These are phyloP conservation scores for Rheum nobile DNA, from an alignment of 148 eudicot species.

Conservation along the genomic window DNA sequence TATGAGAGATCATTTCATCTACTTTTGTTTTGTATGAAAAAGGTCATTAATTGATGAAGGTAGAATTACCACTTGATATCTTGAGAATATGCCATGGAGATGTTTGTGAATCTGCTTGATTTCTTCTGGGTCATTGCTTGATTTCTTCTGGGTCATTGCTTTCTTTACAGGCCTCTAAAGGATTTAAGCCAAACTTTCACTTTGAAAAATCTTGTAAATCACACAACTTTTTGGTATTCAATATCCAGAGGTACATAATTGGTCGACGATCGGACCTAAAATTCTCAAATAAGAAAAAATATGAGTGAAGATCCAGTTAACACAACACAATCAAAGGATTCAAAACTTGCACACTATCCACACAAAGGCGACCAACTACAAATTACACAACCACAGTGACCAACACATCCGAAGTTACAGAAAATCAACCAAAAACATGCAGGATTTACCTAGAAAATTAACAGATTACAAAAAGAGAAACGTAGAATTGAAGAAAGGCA, in stretches of 20 bases:
- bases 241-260: background rate
- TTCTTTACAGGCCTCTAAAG: slow-evolving; percentile 24
- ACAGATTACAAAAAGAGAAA: background rate
- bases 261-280: background rate
- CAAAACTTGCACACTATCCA: background rate
- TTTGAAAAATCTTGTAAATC: background rate
- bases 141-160: slow-evolving; percentile 10
- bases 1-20: too few species aligned
- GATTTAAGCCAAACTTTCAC: slow-evolving; percentile 19
- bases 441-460: background rate
- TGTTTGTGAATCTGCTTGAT: slow-evolving; percentile 9
- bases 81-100: slow-evolving; percentile 22
- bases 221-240: background rate
- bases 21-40: too few species aligned
- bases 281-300: background rate
- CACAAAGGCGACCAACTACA: background rate
- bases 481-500: background rate
- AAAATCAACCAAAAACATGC: background rate
- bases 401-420: background rate
- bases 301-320: background rate
- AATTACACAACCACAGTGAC: background rate
- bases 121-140: too few species aligned
- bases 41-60: too few species aligned
- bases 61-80: slow-evolving; percentile 33
- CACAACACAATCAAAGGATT: background rate